phyloP scores from a whole-genome alignment of 73 alveolate species.

The Paraurostyla sp. region DNA sequence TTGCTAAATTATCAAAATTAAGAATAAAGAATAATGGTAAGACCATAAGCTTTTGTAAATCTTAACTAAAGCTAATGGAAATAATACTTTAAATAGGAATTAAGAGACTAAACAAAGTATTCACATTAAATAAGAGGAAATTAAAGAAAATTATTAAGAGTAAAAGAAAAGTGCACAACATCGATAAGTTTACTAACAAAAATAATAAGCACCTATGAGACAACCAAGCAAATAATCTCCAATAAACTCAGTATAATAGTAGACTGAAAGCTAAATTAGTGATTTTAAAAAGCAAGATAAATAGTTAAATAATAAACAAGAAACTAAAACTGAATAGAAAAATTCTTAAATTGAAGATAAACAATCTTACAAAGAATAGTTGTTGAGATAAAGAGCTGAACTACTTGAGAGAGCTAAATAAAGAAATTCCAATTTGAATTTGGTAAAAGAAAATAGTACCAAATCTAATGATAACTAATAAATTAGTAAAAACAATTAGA shows the following conservation, averaged over 20 bases:
- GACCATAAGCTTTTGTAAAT: not conserved
- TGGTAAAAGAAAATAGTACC: too few species aligned
- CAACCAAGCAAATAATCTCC: too few species aligned
- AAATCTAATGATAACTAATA: too few species aligned
- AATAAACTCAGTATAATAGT: too few species aligned
- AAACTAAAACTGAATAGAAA: not conserved
- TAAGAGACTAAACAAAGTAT: not conserved
- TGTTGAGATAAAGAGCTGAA: not conserved
- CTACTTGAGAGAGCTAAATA: not conserved
- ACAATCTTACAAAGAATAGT: not conserved
- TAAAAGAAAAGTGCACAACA: too few species aligned
- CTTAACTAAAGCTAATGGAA: too few species aligned
- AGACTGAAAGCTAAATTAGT: too few species aligned
- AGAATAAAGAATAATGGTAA: conserved; percentile 7
- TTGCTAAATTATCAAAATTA: not conserved
- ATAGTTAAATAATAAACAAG: not conserved
- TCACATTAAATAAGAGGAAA: not conserved
- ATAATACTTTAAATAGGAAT: not conserved
- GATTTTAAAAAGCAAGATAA: too few species aligned
- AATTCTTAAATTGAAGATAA: not conserved
- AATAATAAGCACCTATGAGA: too few species aligned
- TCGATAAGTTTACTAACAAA: too few species aligned
- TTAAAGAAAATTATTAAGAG: not conserved
- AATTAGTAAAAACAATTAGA: too few species aligned
- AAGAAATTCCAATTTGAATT: too few species aligned